A percentile compares a stretch with the other conserved stretches of the same genome.
phyloP scores from a whole-genome alignment of 306 rosid genomes.

The Lathyrus sativus region DNA sequence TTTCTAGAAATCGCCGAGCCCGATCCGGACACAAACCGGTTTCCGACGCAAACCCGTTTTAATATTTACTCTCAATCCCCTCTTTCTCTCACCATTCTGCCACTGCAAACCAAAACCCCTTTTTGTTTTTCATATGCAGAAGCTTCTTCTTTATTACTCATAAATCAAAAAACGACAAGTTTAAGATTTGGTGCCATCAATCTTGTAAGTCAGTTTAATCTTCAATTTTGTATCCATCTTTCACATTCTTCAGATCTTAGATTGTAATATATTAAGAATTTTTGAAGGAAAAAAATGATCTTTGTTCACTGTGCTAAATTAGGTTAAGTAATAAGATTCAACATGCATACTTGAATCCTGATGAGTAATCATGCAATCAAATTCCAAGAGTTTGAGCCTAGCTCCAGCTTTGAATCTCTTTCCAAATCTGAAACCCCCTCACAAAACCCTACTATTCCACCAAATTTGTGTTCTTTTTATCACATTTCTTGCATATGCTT shows the following conservation, averaged over 20 bases:
- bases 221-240: constrained; percentile 31
- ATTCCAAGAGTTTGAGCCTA: constrained; percentile 42
- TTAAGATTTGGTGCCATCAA: not conserved
- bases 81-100: no score
- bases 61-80: no score
- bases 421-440: constrained; percentile 70
- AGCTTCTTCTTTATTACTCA: no score
- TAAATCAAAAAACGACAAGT: no score
- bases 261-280: not conserved
- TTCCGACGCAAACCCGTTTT: no score
- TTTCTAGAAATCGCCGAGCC: not conserved
- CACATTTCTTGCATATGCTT: constrained; percentile 78
- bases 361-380: constrained; percentile 54
- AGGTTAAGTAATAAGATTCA: constrained; percentile 12
- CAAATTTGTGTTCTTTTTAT: constrained; percentile 57
- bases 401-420: constrained; percentile 67
- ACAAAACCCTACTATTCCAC: constrained; percentile 72
- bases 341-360: constrained; percentile 2
- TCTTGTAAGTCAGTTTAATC: constrained; percentile 1
- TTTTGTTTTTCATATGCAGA: no score
- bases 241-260: constrained; percentile 29
- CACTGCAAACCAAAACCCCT: no score
- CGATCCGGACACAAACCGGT: not conserved
- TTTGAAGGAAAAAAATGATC: constrained; percentile 1
- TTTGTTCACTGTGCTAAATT: constrained; percentile 8